phyloP scores from a whole-genome alignment of 805 yeast genomes.

The Blastobotrys chiropterorum region DNA sequence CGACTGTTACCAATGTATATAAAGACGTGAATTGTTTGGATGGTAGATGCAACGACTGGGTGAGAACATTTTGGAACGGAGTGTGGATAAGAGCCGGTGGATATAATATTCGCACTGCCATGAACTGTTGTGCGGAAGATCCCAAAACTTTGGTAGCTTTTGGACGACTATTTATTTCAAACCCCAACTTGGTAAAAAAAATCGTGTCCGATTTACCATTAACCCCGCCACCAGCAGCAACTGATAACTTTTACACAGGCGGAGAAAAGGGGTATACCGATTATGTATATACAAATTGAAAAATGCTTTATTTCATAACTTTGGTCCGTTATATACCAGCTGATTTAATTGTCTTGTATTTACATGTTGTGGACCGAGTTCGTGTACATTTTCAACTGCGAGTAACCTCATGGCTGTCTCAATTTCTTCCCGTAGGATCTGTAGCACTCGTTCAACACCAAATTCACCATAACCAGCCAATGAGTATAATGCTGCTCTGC shows the following conservation, averaged over 20 bases:
- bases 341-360: constrained; percentile 21
- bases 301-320: neutral
- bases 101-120: constrained; percentile 7
- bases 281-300: neutral
- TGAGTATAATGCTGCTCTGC: constrained; percentile 59
- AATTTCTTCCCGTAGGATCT: constrained; percentile 55
- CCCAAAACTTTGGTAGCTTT: constrained; percentile 30
- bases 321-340: constrained; percentile 10
- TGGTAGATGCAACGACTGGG: constrained; percentile 14
- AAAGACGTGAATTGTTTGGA: constrained; percentile 5
- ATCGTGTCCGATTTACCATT: neutral
- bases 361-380: constrained; percentile 33
- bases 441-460: constrained; percentile 54
- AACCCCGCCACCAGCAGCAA: neutral
- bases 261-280: neutral
- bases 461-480: constrained; percentile 63
- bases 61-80: constrained; percentile 21
- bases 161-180: constrained; percentile 47
- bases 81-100: constrained; percentile 21
- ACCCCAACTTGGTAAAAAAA: constrained; percentile 39
- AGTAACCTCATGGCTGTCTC: constrained; percentile 58
- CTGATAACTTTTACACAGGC: neutral
- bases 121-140: constrained; percentile 33
- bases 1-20: constrained; percentile 18
- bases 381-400: constrained; percentile 48